Conservation (phyloP, 2,329 filamentous ascomycete genomes). For the Penicillium olsonii region DNA sequence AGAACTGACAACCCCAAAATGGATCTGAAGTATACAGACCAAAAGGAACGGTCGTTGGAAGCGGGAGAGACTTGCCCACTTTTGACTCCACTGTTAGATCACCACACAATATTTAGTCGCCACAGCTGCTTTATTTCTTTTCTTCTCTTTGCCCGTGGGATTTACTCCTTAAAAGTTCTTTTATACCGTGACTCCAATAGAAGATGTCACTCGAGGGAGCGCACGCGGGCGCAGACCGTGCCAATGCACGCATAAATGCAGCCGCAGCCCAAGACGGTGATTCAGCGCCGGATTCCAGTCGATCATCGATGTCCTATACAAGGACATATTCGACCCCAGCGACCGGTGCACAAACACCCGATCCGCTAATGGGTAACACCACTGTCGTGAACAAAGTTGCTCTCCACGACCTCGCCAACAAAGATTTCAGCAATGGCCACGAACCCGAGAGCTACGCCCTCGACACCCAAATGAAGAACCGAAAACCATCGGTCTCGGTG, state of each 20-base stretch:
- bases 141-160: background rate
- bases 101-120: background rate
- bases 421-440: conserved; percentile 5
- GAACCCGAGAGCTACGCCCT: conserved; percentile 18
- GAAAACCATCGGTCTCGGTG: conserved; percentile 15
- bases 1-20: background rate
- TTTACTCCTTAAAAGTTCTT: background rate
- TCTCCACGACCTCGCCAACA: conserved; percentile 21
- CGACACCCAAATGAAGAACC: conserved; percentile 19
- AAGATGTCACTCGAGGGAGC: conserved; percentile 16
- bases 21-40: conserved; percentile 3
- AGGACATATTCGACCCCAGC: conserved; percentile 25
- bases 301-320: conserved; percentile 22
- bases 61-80: conserved; percentile 8
- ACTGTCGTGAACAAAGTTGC: conserved; percentile 16
- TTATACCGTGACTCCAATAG: background rate
- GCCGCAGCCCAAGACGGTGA: conserved; percentile 2
- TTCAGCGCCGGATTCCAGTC: conserved; percentile 16
- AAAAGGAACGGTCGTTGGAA: background rate
- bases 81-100: conserved; percentile 13
- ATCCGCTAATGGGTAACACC: conserved; percentile 25
- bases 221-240: conserved; percentile 7
- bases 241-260: conserved; percentile 5
- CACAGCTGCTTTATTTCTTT: background rate
- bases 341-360: conserved; percentile 31